Conservation (phyloP, 371 early-diverging fungal genomes). For the Choanephora cucurbitarum region DNA sequence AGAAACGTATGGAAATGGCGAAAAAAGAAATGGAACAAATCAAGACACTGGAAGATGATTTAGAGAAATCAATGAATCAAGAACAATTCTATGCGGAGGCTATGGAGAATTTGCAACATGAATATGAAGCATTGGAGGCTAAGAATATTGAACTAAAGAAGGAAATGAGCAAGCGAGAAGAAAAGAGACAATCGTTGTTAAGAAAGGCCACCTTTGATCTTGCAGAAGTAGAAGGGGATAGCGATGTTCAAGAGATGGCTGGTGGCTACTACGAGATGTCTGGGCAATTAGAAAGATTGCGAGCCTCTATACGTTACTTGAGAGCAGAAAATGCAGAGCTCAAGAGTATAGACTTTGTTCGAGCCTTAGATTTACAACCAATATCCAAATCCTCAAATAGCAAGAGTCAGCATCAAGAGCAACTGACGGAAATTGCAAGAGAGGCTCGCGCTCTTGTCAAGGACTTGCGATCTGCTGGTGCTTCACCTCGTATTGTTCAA, state of each 20-base stretch:
- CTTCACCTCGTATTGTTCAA: constrained; percentile 59
- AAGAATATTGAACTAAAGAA: constrained; percentile 67
- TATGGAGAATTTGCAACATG: constrained; percentile 72
- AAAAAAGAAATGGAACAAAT: constrained; percentile 72
- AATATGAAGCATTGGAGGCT: constrained; percentile 65
- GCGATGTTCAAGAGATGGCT: constrained; percentile 25
- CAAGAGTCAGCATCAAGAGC: constrained; percentile 7
- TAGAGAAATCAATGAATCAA: constrained; percentile 63
- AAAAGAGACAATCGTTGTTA: constrained; percentile 37
- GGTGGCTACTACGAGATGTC: constrained; percentile 23
- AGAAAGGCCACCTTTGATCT: constrained; percentile 31
- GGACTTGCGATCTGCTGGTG: constrained; percentile 53
- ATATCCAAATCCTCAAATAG: constrained; percentile 1
- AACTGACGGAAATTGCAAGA: constrained; percentile 23
- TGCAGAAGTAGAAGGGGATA: constrained; percentile 9
- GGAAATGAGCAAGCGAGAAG: constrained; percentile 42
- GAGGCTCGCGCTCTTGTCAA: constrained; percentile 42
- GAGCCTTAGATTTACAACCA: constrained; percentile 13
- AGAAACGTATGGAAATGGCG: constrained; percentile 69
- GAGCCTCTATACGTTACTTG: constrained; percentile 72
- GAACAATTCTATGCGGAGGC: constrained; percentile 73
- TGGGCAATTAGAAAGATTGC: constrained; percentile 62
- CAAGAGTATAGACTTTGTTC: constrained; percentile 57
- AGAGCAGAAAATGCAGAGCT: constrained; percentile 82
- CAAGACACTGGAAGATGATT: constrained; percentile 57